A percentile compares a stretch with the other conserved stretches of the same genome.
Evolutionary conservation across 331 rosid genomes (phyloP).

Genomic region (Quercus phellos): DNA sequence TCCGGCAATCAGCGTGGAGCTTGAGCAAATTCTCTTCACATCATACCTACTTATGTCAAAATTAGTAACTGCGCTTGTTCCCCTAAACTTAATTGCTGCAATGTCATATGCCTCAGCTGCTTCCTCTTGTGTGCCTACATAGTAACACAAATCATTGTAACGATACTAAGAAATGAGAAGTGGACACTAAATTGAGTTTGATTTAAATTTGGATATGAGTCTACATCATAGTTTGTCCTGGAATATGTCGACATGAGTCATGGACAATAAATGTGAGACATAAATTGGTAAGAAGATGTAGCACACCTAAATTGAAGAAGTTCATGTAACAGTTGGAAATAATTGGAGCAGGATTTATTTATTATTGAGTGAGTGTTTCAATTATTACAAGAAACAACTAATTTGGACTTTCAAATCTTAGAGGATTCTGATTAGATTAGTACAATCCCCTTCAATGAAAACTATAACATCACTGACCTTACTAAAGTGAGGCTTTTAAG

Average conservation of each 20-base stretch:
- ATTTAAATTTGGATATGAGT: too few relatives aligned
- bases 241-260: background rate
- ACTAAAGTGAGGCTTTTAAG: background rate
- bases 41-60: slow-evolving; percentile 92
- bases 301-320: background rate
- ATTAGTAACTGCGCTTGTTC: slow-evolving; percentile 93
- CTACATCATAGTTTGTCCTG: too few relatives aligned
- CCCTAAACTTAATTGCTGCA: slow-evolving; percentile 97
- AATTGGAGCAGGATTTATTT: background rate
- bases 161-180: background rate
- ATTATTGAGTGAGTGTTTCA: background rate
- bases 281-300: background rate
- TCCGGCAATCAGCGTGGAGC: slow-evolving; percentile 80
- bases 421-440: background rate
- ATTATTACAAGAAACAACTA: background rate
- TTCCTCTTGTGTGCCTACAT: slow-evolving; percentile 91
- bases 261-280: background rate
- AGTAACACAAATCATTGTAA: background rate
- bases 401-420: background rate
- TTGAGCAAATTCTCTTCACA: slow-evolving; percentile 93
- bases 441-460: background rate
- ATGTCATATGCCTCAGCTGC: slow-evolving; percentile 99
- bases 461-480: background rate
- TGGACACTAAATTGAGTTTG: too few relatives aligned
- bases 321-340: background rate